Percentiles rank a stretch among this genome's conserved stretches.
phyloP scores from a whole-genome alignment of 129 eudicot species.

The Helichrysum umbraculigerum region DNA sequence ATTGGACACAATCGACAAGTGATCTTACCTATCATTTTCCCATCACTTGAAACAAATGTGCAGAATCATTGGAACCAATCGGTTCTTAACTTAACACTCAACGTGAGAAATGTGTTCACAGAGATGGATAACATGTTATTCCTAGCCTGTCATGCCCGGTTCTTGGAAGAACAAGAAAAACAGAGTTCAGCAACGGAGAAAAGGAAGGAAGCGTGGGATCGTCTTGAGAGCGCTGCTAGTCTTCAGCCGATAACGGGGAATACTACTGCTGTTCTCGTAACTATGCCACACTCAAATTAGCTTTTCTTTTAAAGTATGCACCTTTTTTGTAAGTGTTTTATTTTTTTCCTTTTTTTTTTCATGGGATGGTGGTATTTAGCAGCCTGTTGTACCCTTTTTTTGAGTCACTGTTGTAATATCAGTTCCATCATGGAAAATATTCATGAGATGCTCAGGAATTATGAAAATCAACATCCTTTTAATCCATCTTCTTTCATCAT shows the following conservation, averaged over 20 bases:
- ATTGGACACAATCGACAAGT: slow-evolving; percentile 75
- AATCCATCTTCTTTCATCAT: slow-evolving; percentile 3
- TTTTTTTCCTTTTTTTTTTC: background rate
- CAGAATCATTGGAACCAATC: slow-evolving; percentile 88
- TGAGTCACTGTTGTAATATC: slow-evolving; percentile 29
- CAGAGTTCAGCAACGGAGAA: slow-evolving; percentile 39
- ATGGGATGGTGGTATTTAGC: slow-evolving; percentile 22
- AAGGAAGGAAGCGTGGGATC: slow-evolving; percentile 75
- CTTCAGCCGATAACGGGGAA: slow-evolving; percentile 57
- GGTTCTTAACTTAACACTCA: slow-evolving; percentile 75
- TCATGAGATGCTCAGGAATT: slow-evolving; percentile 7
- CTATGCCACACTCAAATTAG: slow-evolving; percentile 28
- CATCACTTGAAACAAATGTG: slow-evolving; percentile 77
- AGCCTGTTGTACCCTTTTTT: slow-evolving; percentile 27
- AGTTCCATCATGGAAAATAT: slow-evolving; percentile 33
- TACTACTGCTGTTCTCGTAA: slow-evolving; percentile 71
- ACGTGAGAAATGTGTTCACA: slow-evolving; percentile 65
- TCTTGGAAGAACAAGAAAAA: slow-evolving; percentile 60
- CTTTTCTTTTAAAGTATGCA: slow-evolving; percentile 14
- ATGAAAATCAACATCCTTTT: slow-evolving; percentile 16
- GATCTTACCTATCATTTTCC: slow-evolving; percentile 75
- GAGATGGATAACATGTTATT: slow-evolving; percentile 84
- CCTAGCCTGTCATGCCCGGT: slow-evolving; percentile 58
- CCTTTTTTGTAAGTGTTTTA: slow-evolving; percentile 26
- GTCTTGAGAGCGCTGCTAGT: slow-evolving; percentile 64